Conservation (phyloP, 2,329 filamentous ascomycete species). For the Colletotrichum gigasporum region DNA sequence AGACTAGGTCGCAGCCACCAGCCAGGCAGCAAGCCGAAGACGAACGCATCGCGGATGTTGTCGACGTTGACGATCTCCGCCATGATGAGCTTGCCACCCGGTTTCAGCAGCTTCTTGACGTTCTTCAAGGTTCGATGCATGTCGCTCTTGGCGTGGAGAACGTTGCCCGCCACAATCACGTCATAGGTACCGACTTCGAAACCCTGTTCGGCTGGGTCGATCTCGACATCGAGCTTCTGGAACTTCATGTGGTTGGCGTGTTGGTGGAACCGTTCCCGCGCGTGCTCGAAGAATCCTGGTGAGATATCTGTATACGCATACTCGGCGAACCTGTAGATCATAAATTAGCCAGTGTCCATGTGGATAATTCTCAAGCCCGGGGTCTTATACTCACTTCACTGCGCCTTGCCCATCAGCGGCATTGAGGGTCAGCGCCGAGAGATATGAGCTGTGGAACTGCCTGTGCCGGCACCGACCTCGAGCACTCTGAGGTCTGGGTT, state of each 20-base stretch:
- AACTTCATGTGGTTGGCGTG: conserved; percentile 34
- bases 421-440: conserved; percentile 45
- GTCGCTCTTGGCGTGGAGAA: conserved; percentile 41
- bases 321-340: conserved; percentile 22
- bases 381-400: no score
- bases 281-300: conserved; percentile 49
- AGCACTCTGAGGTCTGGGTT: conserved; percentile 42
- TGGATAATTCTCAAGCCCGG: no score
- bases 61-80: conserved; percentile 31
- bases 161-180: conserved; percentile 44
- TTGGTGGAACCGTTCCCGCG: conserved; percentile 38
- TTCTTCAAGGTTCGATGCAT: conserved; percentile 35
- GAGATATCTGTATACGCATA: conserved; percentile 58
- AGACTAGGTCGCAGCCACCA: conserved; percentile 51
- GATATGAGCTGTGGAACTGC: conserved; percentile 46
- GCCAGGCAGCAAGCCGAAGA: conserved; percentile 46
- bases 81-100: conserved; percentile 40
- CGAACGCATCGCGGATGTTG: conserved; percentile 30
- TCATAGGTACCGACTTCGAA: conserved; percentile 46
- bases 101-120: conserved; percentile 36
- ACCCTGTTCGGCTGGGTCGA: conserved; percentile 42
- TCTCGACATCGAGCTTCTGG: conserved; percentile 42
- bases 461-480: conserved; percentile 51
- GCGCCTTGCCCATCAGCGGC: no score
- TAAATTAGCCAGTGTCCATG: no score